Base-by-base conservation (phyloP, 1,139 yeast species). In the Trichomonascaceae sp. region DNA sequence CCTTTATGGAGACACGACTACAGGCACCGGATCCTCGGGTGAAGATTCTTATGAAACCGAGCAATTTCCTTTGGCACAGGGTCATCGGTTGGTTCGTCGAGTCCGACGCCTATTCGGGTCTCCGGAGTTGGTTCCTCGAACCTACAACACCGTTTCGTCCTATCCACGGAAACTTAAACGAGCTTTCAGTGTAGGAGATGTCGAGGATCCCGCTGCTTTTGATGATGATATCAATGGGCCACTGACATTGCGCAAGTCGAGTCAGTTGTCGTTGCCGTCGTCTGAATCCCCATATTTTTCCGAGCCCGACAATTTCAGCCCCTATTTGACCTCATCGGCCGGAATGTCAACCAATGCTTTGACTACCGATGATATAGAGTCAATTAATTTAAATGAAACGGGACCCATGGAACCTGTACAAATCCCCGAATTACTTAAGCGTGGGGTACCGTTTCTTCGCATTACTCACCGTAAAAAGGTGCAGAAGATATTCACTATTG, bases 381-480 rank as follows among this genome's bases (percentile, higher is more conserved):
- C 41, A 13, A 13, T 36, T 36, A 36, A 36, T 36, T 13, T 36
- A 5, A 36, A 36, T 13, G 41, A 13, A 15, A 6, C 17, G n/a
- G 17, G 17, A 5, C 41, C 41, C 15, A 36, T 36, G 41, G 41
- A 36, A 13, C 20, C 51, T 27, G 48, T 43, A 4, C 41, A 41
- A 36, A 66, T 74, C 3, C 75, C 77, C 1, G 69, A 67, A 13
- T 55, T 61, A 1, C 60, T 77, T 3, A 59, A 63, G 8, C 57
- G 59, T 0, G 81, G 81, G 2, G 58, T 75, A 2, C 66, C 73
- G 1, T 63, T 87, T 56, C 66, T 85, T 41, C 80, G 88, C 61
- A 80, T 87, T 24, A 86, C 95, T 1, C 85, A 81, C 54, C 82
- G 82, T 60, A 86, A 89, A 57, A 80, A 78, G 61, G 81, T 83